Percentiles rank a stretch among this genome's conserved stretches.
Conservation (phyloP, 495 filamentous ascomycete genomes). For the Aspergillus incahuasiensis region DNA sequence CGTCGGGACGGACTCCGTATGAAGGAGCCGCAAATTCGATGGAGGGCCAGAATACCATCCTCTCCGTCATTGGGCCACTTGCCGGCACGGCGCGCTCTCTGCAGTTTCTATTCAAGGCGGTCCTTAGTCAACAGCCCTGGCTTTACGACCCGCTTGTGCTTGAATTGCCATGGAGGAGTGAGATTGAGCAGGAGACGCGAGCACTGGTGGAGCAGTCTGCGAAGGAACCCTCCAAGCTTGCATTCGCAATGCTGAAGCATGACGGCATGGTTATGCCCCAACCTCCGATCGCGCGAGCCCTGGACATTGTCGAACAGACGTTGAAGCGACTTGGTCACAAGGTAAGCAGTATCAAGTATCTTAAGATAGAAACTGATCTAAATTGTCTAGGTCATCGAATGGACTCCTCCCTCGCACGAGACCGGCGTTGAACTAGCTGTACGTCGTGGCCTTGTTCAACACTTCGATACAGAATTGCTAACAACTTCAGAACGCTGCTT, state of each 20-base stretch:
- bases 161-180: conserved; percentile 60
- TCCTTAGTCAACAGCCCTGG: conserved; percentile 58
- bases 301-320: conserved; percentile 47
- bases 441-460: conserved; percentile 5
- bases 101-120: conserved; percentile 48
- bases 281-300: conserved; percentile 51
- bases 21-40: conserved; percentile 44
- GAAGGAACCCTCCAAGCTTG: conserved; percentile 30
- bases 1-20: conserved; percentile 42
- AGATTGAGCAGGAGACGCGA: conserved; percentile 42
- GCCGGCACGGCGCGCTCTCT: conserved; percentile 46
- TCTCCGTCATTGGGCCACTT: conserved; percentile 57
- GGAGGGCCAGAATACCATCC: conserved; percentile 55
- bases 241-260: conserved; percentile 49
- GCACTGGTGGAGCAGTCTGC: conserved; percentile 34
- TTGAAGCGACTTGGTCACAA: conserved; percentile 52
- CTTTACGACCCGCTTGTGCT: conserved; percentile 56
- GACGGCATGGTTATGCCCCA: conserved; percentile 46
- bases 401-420: conserved; percentile 52
- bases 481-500: conserved; percentile 15
- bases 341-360: conserved; percentile 16
- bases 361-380: not conserved
- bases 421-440: conserved; percentile 28
- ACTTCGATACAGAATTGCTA: not conserved
- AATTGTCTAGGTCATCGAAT: conserved; percentile 45